A percentile compares a stretch with the other conserved stretches of the same genome.
phyloP scores from a whole-genome alignment of 176 grass and related monocot genomes.

The Triticum dicoccoides region DNA sequence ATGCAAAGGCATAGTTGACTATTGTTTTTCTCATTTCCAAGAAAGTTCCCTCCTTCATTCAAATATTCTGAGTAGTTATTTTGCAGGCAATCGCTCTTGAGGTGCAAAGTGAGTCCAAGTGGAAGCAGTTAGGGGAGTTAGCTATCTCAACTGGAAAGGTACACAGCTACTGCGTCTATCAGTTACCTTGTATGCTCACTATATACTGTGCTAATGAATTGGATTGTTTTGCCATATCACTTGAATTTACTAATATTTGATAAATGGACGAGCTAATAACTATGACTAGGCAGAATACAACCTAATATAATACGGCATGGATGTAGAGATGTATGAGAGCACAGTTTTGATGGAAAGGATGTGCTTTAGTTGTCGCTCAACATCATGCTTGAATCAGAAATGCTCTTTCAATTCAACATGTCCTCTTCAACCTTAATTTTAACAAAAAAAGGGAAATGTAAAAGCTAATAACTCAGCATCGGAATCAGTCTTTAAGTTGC shows the following conservation, averaged over 20 bases:
- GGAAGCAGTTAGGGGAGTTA: slow-evolving; percentile 93
- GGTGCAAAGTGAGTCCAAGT: slow-evolving; percentile 93
- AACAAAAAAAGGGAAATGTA: not conserved
- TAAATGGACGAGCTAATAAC: not conserved
- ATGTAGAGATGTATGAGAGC: not conserved
- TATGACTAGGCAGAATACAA: not conserved
- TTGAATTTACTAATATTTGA: slow-evolving; percentile 22
- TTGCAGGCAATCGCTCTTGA: slow-evolving; percentile 89
- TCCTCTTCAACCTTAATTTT: slow-evolving; percentile 16
- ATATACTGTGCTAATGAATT: not conserved
- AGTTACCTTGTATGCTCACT: slow-evolving; percentile 3
- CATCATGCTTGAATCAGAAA: not conserved
- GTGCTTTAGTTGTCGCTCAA: not conserved
- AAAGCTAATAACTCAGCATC: not conserved
- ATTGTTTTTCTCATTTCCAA: slow-evolving; percentile 5
- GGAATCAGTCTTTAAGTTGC: not conserved
- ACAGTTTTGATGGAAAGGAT: slow-evolving; percentile 9
- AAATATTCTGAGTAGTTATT: slow-evolving; percentile 17
- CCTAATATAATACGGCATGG: not conserved
- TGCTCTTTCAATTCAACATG: not conserved
- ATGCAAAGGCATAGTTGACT: slow-evolving; percentile 68
- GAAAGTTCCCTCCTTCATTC: slow-evolving; percentile 16
- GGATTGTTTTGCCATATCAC: not conserved
- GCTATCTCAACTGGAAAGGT: slow-evolving; percentile 96
- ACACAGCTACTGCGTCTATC: slow-evolving; percentile 1